Evolutionary conservation across 257 asterid genomes (phyloP).

Genomic region (Jacaranda mimosifolia): DNA sequence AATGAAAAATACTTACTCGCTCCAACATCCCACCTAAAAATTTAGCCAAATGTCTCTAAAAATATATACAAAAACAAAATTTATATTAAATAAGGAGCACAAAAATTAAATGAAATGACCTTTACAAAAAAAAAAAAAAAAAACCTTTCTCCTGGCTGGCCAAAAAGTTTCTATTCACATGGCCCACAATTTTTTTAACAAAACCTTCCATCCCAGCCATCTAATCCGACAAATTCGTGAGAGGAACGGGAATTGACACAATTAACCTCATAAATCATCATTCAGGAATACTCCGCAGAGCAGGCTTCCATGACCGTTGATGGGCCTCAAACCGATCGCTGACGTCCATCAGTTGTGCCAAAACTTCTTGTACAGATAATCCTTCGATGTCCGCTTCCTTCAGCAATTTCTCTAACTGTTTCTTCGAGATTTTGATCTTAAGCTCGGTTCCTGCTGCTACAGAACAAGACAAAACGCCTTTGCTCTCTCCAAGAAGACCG

Average conservation of each 20-base stretch:
- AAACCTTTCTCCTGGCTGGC: neutral
- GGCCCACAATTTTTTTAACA: neutral
- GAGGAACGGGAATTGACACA: neutral
- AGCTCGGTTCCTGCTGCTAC: constrained; percentile 50
- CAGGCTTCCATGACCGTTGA: constrained; percentile 59
- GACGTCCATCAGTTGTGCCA: constrained; percentile 42
- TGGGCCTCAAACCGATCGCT: constrained; percentile 38
- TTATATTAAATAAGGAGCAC: too few species aligned
- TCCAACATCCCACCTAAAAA: constrained; percentile 11
- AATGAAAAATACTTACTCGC: neutral
- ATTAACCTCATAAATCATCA: constrained; percentile 20
- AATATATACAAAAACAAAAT: too few species aligned
- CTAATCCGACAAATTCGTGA: neutral
- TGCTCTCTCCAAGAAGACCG: neutral
- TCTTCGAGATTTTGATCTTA: constrained; percentile 67
- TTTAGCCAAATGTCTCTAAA: too few species aligned
- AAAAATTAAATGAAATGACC: too few species aligned
- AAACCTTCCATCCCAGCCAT: neutral
- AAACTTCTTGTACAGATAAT: constrained; percentile 47
- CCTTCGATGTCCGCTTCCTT: constrained; percentile 45
- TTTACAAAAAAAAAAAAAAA: too few species aligned
- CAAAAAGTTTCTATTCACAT: neutral
- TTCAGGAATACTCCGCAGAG: constrained; percentile 70
- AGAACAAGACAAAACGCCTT: neutral
- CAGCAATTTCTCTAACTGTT: constrained; percentile 55